Evolutionary conservation across 2,329 filamentous ascomycete species (phyloP).

Genomic region (Sclerotinia nivalis): DNA sequence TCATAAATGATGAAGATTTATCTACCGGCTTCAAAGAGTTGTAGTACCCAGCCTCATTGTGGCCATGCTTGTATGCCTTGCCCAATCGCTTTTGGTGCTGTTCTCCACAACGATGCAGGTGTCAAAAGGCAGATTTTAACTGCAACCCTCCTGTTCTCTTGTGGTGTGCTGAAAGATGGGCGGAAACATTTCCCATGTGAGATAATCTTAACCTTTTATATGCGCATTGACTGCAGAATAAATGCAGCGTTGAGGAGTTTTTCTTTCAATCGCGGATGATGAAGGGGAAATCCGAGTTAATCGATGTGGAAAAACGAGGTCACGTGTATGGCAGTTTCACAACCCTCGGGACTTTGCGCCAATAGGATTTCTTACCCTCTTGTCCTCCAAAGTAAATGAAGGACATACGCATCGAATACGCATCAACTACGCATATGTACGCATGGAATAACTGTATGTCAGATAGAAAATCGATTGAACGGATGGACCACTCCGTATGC

Average conservation of each 20-base stretch:
- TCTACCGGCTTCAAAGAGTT: conserved; percentile 1
- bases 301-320: not conserved
- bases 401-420: conserved; percentile 10
- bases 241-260: conserved; percentile 7
- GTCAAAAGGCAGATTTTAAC: conserved; percentile 10
- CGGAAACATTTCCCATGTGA: not conserved
- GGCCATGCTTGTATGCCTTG: conserved; percentile 10
- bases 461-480: conserved; percentile 22
- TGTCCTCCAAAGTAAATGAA: conserved; percentile 8
- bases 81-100: conserved; percentile 1
- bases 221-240: conserved; percentile 10
- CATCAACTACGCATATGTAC: conserved; percentile 19
- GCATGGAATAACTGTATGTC: conserved; percentile 22
- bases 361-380: conserved; percentile 15
- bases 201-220: conserved; percentile 17
- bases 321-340: conserved; percentile 2
- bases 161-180: conserved; percentile 6
- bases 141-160: not conserved
- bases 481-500: conserved; percentile 19
- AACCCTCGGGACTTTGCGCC: conserved; percentile 5
- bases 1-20: conserved; percentile 15
- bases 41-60: conserved; percentile 16
- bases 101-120: conserved; percentile 19
- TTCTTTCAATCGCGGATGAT: conserved; percentile 13
- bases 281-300: conserved; percentile 22